Evolutionary conservation across 768 basidiomycete species (phyloP).

Genomic region (Neoboletus magnificus): DNA sequence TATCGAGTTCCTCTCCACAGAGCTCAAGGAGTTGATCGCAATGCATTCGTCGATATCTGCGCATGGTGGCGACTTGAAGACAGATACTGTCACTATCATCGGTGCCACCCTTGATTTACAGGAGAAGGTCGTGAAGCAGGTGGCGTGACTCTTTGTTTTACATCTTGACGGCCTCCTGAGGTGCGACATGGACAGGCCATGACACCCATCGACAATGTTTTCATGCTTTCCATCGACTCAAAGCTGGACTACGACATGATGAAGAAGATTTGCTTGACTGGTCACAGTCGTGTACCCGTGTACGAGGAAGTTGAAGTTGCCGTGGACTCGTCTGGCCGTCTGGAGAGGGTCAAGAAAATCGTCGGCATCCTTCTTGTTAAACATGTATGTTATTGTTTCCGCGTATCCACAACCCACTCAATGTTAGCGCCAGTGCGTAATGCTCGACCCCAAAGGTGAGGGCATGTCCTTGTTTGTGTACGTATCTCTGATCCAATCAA

Average conservation of each 20-base stretch:
- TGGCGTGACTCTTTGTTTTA: conserved; percentile 8
- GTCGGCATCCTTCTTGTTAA: conserved; percentile 86
- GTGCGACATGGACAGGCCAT: conserved; percentile 51
- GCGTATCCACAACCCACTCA: background rate
- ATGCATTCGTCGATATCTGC: conserved; percentile 74
- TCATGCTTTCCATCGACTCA: conserved; percentile 86
- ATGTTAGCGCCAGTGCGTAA: conserved; percentile 49
- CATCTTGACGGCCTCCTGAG: background rate
- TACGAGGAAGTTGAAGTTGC: conserved; percentile 74
- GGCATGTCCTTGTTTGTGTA: background rate
- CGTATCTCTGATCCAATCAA: background rate
- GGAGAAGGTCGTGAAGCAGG: conserved; percentile 76
- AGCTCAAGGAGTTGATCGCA: conserved; percentile 87
- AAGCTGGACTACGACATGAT: conserved; percentile 79
- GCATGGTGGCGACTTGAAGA: conserved; percentile 82
- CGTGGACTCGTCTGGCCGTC: conserved; percentile 32
- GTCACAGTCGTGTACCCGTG: conserved; percentile 82
- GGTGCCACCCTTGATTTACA: conserved; percentile 87
- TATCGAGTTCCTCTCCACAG: conserved; percentile 27
- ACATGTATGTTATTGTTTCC: conserved; percentile 39
- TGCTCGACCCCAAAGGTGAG: conserved; percentile 80
- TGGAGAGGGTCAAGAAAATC: conserved; percentile 71
- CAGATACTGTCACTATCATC: conserved; percentile 86
- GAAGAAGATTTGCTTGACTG: conserved; percentile 70
- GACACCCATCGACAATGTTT: conserved; percentile 76